Evolutionary conservation across 306 rosid genomes (phyloP).

Genomic region (Trifolium subterraneum): DNA sequence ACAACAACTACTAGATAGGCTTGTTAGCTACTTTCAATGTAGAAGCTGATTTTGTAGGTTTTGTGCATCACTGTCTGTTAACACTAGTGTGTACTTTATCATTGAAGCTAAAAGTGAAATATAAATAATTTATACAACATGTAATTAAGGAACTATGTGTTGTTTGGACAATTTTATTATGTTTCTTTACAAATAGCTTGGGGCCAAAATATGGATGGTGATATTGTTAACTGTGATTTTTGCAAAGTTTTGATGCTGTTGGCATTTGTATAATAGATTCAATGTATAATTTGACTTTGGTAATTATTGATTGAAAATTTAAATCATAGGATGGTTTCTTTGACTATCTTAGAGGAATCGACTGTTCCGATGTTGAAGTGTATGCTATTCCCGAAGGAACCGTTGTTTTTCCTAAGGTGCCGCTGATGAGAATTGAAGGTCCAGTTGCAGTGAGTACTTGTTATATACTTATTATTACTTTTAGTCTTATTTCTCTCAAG

Average conservation of each 20-base stretch:
- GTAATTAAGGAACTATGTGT: neutral
- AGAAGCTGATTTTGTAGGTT: too few relatives aligned
- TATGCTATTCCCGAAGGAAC: constrained; percentile 86
- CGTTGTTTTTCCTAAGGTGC: constrained; percentile 93
- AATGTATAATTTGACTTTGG: constrained; percentile 10
- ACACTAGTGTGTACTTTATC: neutral
- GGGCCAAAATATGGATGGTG: constrained; percentile 19
- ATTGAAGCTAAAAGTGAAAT: neutral
- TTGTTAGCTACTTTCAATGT: too few relatives aligned
- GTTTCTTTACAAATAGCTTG: constrained; percentile 1
- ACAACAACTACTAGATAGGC: too few relatives aligned
- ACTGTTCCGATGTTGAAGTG: constrained; percentile 91
- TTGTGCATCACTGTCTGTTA: neutral
- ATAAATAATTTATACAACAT: too few relatives aligned
- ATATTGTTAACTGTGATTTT: constrained; percentile 34
- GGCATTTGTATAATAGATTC: neutral
- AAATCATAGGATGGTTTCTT: constrained; percentile 79
- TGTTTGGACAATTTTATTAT: neutral
- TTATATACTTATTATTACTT: neutral
- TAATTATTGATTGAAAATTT: constrained; percentile 28
- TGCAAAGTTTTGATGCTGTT: too few relatives aligned
- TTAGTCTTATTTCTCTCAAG: constrained; percentile 17
- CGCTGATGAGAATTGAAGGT: constrained; percentile 91
- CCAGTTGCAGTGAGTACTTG: constrained; percentile 86
- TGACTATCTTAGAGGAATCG: constrained; percentile 83